Base-by-base conservation (phyloP, 169 alveolate species). In the Plasmodium fragile region DNA sequence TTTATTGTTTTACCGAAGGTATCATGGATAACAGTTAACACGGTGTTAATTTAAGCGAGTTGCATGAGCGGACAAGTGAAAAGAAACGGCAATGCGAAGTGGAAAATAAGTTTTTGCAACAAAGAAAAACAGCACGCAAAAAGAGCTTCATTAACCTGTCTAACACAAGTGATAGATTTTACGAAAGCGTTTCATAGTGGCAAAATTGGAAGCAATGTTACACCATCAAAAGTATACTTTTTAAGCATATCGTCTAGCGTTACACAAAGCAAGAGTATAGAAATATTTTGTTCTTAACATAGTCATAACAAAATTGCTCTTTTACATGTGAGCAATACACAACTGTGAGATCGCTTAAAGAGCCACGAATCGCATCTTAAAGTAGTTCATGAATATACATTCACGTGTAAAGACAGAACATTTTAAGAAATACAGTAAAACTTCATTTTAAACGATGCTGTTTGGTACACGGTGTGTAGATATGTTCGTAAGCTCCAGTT, bases 21-120 rank as follows among this genome's bases (percentile, higher is more conserved):
- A 43, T 89, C 94, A 77, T 89, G 94, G 94, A 78, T 89, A 78
- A 59, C 94, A 55, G 11, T 79, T 18, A 45, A 89, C 22, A 89
- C 94, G 22, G 3, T 89, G 52, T 59, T 89, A 77, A 43, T 89
- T 59, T 89, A 59, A 72, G 30, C 4, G 45, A 28, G 25, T 28
- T 28, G 32, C 28, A 30, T 82, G 22, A 52, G 30, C 6, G 18
- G 7, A 52, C 32, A 43, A 49, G 36, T n/a, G 65, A 80, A 25
- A n/a, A 80, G 65, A 80, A 80, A 36, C 34, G 65, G 69, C 3
- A 49, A 49, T 28, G 53, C 28, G 53, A 80, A 80, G 49, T 28
- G 75, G 75, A 32, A 65, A 65, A 65, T 65, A 65, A 65, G 25
- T 25, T 65, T 65, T 28, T 73, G 53, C 43, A 52, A 80, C 32